Percentiles rank a stretch among this genome's conserved stretches.
Evolutionary conservation across 768 basidiomycete species (phyloP).

Genomic region (Suillus sp.): DNA sequence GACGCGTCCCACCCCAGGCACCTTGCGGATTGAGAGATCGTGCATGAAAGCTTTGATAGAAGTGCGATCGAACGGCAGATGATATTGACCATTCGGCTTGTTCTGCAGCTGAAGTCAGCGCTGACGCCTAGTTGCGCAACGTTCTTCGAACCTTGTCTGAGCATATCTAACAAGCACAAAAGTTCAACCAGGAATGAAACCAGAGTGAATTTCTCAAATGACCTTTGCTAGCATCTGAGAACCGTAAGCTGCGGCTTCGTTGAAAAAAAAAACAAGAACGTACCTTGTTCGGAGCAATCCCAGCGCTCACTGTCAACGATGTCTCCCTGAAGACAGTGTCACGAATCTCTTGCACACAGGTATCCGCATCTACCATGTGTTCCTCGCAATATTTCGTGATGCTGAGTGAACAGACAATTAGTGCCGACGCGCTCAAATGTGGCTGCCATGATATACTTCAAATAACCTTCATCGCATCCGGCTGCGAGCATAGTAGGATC

Average conservation of each 20-base stretch:
- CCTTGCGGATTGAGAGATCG: slow-evolving; percentile 80
- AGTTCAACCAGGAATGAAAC: slow-evolving; percentile 10
- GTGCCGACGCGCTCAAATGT: not conserved
- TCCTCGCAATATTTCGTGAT: slow-evolving; percentile 83
- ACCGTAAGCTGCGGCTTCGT: slow-evolving; percentile 22
- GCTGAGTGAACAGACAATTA: slow-evolving; percentile 39
- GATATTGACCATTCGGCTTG: slow-evolving; percentile 93
- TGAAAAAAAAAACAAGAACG: slow-evolving; percentile 26
- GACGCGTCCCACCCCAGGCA: slow-evolving; percentile 90
- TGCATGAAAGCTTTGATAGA: slow-evolving; percentile 76
- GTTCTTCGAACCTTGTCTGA: slow-evolving; percentile 71
- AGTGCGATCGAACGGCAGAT: slow-evolving; percentile 63
- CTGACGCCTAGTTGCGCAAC: not conserved
- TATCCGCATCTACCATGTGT: slow-evolving; percentile 62
- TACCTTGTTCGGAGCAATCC: slow-evolving; percentile 95
- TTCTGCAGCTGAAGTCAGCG: slow-evolving; percentile 50
- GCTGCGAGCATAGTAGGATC: slow-evolving; percentile 76
- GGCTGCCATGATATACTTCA: slow-evolving; percentile 61
- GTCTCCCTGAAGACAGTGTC: slow-evolving; percentile 75
- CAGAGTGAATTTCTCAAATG: slow-evolving; percentile 16
- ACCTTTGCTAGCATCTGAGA: slow-evolving; percentile 90
- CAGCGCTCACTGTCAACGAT: slow-evolving; percentile 87
- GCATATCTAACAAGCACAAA: slow-evolving; percentile 61
- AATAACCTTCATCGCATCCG: slow-evolving; percentile 88
- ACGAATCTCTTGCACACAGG: slow-evolving; percentile 81